Percentiles rank a stretch among this genome's conserved stretches.
Evolutionary conservation across 768 basidiomycete species (phyloP).

Genomic region (Boletellus sp.): DNA sequence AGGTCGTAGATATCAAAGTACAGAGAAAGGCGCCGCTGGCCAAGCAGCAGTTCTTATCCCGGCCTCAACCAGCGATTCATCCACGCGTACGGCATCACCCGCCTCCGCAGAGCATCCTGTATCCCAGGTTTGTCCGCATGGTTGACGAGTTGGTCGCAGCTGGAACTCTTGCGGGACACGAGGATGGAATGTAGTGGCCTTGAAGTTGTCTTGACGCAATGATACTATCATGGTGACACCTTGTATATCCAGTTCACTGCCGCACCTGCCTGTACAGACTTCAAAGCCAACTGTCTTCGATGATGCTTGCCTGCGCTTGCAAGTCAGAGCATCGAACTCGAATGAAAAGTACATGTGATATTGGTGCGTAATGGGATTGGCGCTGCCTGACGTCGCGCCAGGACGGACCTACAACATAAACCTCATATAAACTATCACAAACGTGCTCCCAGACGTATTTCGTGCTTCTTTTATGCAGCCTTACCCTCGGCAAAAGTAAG

Average conservation of each 20-base stretch:
- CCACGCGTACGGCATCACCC: conserved; percentile 15
- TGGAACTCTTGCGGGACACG: conserved; percentile 13
- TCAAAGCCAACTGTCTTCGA: too few relatives aligned
- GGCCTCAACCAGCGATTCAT: conserved; percentile 18
- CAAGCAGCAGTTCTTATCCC: conserved; percentile 15
- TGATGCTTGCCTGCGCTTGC: too few relatives aligned
- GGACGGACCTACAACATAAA: not conserved
- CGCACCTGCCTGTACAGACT: too few relatives aligned
- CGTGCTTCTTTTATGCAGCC: conserved; percentile 45
- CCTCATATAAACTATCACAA: conserved; percentile 5
- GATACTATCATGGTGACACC: not conserved
- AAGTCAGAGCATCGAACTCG: not conserved
- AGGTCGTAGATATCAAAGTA: conserved; percentile 12
- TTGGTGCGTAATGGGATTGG: conserved; percentile 1
- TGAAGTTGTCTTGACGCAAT: not conserved
- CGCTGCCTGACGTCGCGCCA: not conserved
- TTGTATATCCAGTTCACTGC: not conserved
- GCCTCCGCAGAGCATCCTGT: conserved; percentile 17
- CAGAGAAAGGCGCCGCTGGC: not conserved
- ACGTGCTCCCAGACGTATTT: not conserved
- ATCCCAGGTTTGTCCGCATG: conserved; percentile 20
- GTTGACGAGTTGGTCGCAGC: conserved; percentile 18
- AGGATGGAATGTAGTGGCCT: not conserved
- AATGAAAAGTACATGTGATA: not conserved
- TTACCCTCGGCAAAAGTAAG: conserved; percentile 79